Conservation (phyloP, 176 grass and related monocot species). For the Bonia amplexicaulis region DNA sequence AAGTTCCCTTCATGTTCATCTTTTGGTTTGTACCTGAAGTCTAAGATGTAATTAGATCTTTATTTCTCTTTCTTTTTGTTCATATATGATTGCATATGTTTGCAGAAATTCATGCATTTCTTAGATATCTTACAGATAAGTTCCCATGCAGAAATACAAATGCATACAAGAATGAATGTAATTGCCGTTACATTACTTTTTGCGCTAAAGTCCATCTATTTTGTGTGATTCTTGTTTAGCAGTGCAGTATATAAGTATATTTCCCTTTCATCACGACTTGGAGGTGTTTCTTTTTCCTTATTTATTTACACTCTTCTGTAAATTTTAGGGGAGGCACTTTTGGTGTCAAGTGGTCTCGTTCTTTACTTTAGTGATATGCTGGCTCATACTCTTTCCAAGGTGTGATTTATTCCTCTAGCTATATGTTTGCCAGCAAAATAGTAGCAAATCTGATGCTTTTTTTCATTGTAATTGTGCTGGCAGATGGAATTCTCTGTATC, state of each 20-base stretch:
- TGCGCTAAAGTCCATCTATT: neutral
- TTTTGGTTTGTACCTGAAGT: constrained; percentile 81
- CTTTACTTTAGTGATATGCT: constrained; percentile 88
- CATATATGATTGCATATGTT: constrained; percentile 4
- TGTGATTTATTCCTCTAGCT: constrained; percentile 23
- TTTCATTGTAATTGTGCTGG: constrained; percentile 2
- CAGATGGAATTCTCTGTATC: constrained; percentile 42
- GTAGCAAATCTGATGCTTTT: neutral
- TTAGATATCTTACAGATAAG: neutral
- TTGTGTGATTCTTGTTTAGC: constrained; percentile 3
- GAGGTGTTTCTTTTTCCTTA: neutral
- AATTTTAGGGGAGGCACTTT: constrained; percentile 80
- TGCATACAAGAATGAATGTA: neutral
- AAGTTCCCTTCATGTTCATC: constrained; percentile 93
- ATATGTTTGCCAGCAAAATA: neutral
- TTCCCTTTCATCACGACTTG: neutral
- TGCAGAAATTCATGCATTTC: neutral
- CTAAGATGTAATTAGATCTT: constrained; percentile 43
- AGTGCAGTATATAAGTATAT: neutral
- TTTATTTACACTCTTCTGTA: constrained; percentile 18
- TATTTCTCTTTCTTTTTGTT: constrained; percentile 14
- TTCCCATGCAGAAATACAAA: neutral
- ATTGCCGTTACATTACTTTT: neutral
- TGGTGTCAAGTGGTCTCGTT: constrained; percentile 73
- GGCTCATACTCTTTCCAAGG: constrained; percentile 67